A percentile compares a stretch with the other conserved stretches of the same genome.
These are phyloP conservation scores for Hypomontagnella monticulosa DNA, from an alignment of 495 filamentous ascomycete genomes.

Conservation along the genomic window DNA sequence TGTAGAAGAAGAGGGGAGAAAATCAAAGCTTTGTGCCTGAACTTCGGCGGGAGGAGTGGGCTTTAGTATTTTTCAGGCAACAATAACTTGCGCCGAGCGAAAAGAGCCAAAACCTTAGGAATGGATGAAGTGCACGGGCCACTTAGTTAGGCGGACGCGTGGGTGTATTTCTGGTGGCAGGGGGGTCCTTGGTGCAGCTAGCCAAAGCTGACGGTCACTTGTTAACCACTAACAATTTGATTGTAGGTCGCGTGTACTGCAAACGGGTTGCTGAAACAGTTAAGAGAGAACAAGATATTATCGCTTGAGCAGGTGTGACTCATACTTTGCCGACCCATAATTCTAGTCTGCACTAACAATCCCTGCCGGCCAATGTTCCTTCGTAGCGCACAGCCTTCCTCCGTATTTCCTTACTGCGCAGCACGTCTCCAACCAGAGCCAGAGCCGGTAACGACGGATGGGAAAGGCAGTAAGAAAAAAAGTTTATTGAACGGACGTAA, in stretches of 20 bases:
- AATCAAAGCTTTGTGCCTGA: conserved; percentile 28
- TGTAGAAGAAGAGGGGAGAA: conserved; percentile 26
- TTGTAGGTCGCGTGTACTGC: conserved; percentile 18
- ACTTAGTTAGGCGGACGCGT: conserved; percentile 25
- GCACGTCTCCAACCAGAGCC: neutral
- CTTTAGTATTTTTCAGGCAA: conserved; percentile 51
- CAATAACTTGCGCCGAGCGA: conserved; percentile 19
- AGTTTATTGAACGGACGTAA: neutral
- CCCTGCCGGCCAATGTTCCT: conserved; percentile 24
- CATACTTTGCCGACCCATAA: conserved; percentile 34
- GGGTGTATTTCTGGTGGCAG: conserved; percentile 33
- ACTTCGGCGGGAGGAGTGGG: conserved; percentile 37
- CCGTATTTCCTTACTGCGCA: conserved; percentile 22
- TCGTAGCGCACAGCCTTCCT: conserved; percentile 34
- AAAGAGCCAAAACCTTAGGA: conserved; percentile 2
- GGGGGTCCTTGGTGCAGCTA: conserved; percentile 23
- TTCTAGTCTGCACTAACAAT: conserved; percentile 31
- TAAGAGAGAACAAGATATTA: conserved; percentile 32
- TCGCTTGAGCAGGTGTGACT: conserved; percentile 43
- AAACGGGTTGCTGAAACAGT: conserved; percentile 37
- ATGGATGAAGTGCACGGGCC: conserved; percentile 1
- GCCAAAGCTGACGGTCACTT: conserved; percentile 32
- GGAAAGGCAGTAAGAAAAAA: neutral
- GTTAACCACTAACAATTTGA: conserved; percentile 46
- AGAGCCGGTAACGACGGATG: neutral